Base-by-base conservation (phyloP, 257 asterid genomes). In the Parsonsia alboflavescens region DNA sequence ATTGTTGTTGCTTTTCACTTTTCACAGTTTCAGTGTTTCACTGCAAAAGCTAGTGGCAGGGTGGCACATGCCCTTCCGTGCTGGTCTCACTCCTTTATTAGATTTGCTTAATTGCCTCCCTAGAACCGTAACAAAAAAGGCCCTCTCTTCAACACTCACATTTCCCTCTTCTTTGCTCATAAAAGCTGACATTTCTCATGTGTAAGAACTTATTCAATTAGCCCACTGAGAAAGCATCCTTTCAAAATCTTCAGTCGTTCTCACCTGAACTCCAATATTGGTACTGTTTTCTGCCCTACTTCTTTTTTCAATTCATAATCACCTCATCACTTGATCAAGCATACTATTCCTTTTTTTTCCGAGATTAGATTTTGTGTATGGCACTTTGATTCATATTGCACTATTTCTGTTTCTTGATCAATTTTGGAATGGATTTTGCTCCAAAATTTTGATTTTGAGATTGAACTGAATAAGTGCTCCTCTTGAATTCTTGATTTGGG, bases 61-160 rank as follows among this genome's bases (percentile, higher is more conserved):
- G 3, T 10, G 59, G 81, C 88, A 86, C 84, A 77, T 81, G 87
- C 78, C 59, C 11, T 57, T 71, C n/a, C n/a, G 81, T 80, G 88
- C 81, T 53, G 74, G 56, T 48, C 75, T 58, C 68, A 28, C 73
- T n/a, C 78, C 76, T 72, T 72, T 36, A 75, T 73, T 79, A 56
- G 78, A 84, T 73, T 82, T 75, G 77, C 79, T 82, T 73, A 67
- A 75, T 77, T 80, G 76, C 78, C 75, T 81, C 76, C 77, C 15
- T 66, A 52, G 67, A 59, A 58, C 21, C 64, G 17, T 19, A 68
- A 71, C 73, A 70, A 28, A 70, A 39, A 65, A 36, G 45, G 72
- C 28, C 72, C 49, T 68, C 68, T 22, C 77, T 52, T 59, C 15
- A 59, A 52, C 67, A 64, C 64, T 30, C 70, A 26, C 50, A 24